These are phyloP conservation scores for Lactarius trivialis DNA, from an alignment of 768 basidiomycete species.

Conservation along the genomic window DNA sequence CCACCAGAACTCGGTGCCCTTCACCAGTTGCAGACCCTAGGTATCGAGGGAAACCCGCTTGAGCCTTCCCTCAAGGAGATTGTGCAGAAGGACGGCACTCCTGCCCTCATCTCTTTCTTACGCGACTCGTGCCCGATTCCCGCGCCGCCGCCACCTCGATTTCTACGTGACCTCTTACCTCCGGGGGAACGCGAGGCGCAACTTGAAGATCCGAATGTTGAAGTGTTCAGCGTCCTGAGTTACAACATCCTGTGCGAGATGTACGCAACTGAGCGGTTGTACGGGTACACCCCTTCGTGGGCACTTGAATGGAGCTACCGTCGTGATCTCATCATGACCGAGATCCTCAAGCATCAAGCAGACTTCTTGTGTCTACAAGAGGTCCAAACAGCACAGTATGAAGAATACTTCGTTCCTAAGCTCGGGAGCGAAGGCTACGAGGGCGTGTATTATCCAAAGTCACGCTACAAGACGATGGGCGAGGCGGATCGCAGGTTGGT, in stretches of 20 bases:
- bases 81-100: slow-evolving; percentile 93
- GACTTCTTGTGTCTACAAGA: slow-evolving; percentile 96
- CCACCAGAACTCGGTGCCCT: slow-evolving; percentile 85
- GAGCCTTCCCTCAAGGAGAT: slow-evolving; percentile 69
- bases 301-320: slow-evolving; percentile 94
- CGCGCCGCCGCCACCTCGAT: slow-evolving; percentile 69
- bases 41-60: slow-evolving; percentile 95
- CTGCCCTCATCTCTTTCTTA: slow-evolving; percentile 80
- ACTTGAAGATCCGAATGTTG: slow-evolving; percentile 55
- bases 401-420: slow-evolving; percentile 79
- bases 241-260: slow-evolving; percentile 95
- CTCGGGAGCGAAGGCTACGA: slow-evolving; percentile 76
- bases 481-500: slow-evolving; percentile 80
- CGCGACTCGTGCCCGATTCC: slow-evolving; percentile 89
- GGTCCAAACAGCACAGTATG: slow-evolving; percentile 87
- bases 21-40: slow-evolving; percentile 87
- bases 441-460: slow-evolving; percentile 88
- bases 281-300: slow-evolving; percentile 97
- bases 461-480: slow-evolving; percentile 88
- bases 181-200: slow-evolving; percentile 54
- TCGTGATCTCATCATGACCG: slow-evolving; percentile 79
- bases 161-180: slow-evolving; percentile 62
- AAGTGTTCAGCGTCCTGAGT: slow-evolving; percentile 74
- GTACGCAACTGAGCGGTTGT: slow-evolving; percentile 80
- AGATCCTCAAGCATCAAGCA: slow-evolving; percentile 71